Evolutionary conservation across 179 eudicot species (phyloP), one percentile per base, ranked within the genome.

Genomic region (Carnegiea gigantea): DNA sequence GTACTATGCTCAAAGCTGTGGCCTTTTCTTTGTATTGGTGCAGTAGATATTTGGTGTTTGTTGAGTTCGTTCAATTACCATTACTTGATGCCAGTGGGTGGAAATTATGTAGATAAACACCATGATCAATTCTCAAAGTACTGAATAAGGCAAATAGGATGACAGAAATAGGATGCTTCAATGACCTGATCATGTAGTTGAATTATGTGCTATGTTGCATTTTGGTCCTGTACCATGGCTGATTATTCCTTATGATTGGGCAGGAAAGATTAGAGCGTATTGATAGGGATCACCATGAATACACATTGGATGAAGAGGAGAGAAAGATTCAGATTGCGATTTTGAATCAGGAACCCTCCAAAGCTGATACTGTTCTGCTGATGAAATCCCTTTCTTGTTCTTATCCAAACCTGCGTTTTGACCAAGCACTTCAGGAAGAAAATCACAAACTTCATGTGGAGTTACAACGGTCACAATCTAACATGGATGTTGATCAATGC

Each of bases 291-390:
- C 93, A 88, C 78, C 70, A 89, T 24, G 98, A 92, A 53, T 94
- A 92, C 81, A 94, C 93, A 23, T 82, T 92, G 62, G 98, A 93
- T 24, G 95, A 92, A n/a, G 93, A 91, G 70, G 98, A 94, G 60
- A 82, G 79, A 78, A 88, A 79, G 87, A 86, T 87, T 71, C 98
- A 94, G 84, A 86, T 77, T 75, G 95, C 90, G 40, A 88, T 94
- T 70, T 59, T 91, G 80, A 91, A 87, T 79, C 91, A 86, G 65
- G 89, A 86, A 12, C 92, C 90, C 7, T 86, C 88, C 3, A 79
- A 81, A 76, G 82, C 88, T 62, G 89, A 92, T 62, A 81, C 93
- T 15, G 83, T 72, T 72, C 80, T 92, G 76, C 84, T 94, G 72
- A 82, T 90, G 90, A 89, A 87, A 81, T 83, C 88, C 49, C 91